Evolutionary conservation across 2,329 filamentous ascomycete genomes (phyloP).

Genomic region (Didymella lethalis): DNA sequence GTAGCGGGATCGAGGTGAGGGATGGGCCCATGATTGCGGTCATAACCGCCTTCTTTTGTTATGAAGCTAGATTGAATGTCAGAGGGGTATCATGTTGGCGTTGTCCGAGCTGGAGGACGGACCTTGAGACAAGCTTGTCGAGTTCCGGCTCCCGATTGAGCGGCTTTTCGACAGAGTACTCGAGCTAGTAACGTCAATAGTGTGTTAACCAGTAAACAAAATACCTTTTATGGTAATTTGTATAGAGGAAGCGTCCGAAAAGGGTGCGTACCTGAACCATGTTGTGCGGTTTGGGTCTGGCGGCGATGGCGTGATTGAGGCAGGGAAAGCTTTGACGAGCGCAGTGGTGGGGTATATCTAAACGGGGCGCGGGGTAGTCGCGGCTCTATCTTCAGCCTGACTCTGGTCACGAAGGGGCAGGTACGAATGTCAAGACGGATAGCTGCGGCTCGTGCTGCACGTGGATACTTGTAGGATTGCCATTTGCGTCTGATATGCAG

Average conservation of each 20-base stretch:
- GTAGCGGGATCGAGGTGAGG: slow-evolving; percentile 55
- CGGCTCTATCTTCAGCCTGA: slow-evolving; percentile 12
- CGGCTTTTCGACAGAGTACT: slow-evolving; percentile 56
- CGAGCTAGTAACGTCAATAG: slow-evolving; percentile 41
- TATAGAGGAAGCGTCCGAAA: slow-evolving; percentile 12
- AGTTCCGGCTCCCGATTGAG: slow-evolving; percentile 59
- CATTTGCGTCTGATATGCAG: slow-evolving; percentile 12
- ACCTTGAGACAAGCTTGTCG: slow-evolving; percentile 56
- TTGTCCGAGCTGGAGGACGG: neutral
- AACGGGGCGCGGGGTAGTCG: slow-evolving; percentile 19
- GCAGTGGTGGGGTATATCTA: slow-evolving; percentile 15
- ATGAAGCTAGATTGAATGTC: slow-evolving; percentile 54
- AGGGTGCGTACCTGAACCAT: slow-evolving; percentile 40
- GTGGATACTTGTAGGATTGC: slow-evolving; percentile 12
- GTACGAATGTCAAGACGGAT: slow-evolving; percentile 19
- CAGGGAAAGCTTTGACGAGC: slow-evolving; percentile 32
- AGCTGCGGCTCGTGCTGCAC: slow-evolving; percentile 21
- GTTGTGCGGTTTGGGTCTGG: slow-evolving; percentile 31
- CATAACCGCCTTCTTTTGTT: slow-evolving; percentile 59
- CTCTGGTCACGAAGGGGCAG: slow-evolving; percentile 16
- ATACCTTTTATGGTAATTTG: slow-evolving; percentile 29
- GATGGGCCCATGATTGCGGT: slow-evolving; percentile 65
- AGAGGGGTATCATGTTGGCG: neutral
- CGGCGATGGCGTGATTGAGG: slow-evolving; percentile 41
- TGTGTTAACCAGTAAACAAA: slow-evolving; percentile 20